Evolutionary conservation across 345 rosid genomes (phyloP), one percentile per base, ranked within the genome.

Genomic region (Eucalyptus grandis): DNA sequence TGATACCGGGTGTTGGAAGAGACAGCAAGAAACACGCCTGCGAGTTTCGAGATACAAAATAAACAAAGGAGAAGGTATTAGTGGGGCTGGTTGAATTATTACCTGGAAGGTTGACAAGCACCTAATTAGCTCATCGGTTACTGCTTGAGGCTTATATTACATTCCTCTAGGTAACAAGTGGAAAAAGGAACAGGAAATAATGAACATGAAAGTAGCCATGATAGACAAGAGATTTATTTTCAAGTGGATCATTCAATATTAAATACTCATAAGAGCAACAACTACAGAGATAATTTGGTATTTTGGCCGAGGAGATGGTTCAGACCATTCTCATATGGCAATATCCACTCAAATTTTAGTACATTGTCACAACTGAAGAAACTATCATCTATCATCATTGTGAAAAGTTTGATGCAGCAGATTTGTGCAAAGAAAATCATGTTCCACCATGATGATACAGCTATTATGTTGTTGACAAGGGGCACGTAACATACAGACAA

Each of bases 1-100:
- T 96, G 99, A 89, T 96, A 96, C 2, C 97, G 94, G 88, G 99
- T 96, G 81, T 95, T 97, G 34, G 99, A 98, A n/a, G 99, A 98
- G 53, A 96, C 95, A 9, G 92, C 94, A 30, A 98, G 93, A 88
- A 96, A 96, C 49, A 97, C 93, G 82, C 99, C 98, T 97, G 95
- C 88, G 46, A 50, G 30, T 37, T 37, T 77, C 5, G 2, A 40
- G 47, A 77, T 40, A 11, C 47, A 40, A 77, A 40, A 40, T 19
- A 21, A 44, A 44, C 40, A 37, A n/a, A 83, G 21, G 88, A 34
- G 50, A 72, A 54, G 72, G 31, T 14, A 77, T 51, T 44, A 86
- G 40, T 43, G 65, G 37, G 60, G 37, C 47, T 56, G 44, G 69
- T 46, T 86, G 56, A 49, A 27, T 77, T 1, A 21, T 40, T 7